These are phyloP conservation scores for Boletus tomentosulus DNA, from an alignment of 768 basidiomycete species.

Conservation along the genomic window DNA sequence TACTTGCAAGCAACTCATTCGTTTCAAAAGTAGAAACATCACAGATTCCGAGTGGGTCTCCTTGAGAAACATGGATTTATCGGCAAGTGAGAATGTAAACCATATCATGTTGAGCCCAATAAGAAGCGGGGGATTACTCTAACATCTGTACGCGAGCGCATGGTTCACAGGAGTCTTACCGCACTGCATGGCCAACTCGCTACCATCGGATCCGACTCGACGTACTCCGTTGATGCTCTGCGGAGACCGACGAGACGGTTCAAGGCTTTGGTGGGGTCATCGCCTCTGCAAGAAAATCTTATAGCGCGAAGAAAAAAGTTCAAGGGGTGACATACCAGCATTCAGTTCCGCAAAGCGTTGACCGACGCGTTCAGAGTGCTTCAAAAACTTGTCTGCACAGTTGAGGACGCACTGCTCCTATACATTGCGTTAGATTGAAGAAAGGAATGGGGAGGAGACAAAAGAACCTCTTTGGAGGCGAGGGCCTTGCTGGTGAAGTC, in stretches of 20 bases:
- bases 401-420: constrained; percentile 89
- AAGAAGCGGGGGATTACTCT: constrained; percentile 13
- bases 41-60: too few relatives aligned
- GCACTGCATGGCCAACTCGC: constrained; percentile 6
- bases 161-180: constrained; percentile 11
- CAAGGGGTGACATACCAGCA: constrained; percentile 58
- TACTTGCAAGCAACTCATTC: too few relatives aligned
- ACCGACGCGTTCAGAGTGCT: constrained; percentile 91
- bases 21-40: too few relatives aligned
- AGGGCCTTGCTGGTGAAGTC: constrained; percentile 96
- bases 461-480: constrained; percentile 81
- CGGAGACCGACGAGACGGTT: constrained; percentile 2
- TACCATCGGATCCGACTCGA: constrained; percentile 1
- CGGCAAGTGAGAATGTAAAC: neutral
- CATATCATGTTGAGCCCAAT: constrained; percentile 12
- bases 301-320: neutral
- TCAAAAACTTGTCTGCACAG: constrained; percentile 97
- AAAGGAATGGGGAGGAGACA: neutral
- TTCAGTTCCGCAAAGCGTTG: constrained; percentile 90
- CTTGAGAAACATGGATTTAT: too few relatives aligned
- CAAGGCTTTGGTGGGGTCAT: constrained; percentile 31
- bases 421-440: constrained; percentile 7
- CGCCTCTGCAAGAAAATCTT: constrained; percentile 23
- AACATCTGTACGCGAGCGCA: constrained; percentile 12
- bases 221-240: neutral